These are phyloP conservation scores for Aspergillus aculeatinus DNA, from an alignment of 2,329 filamentous ascomycete genomes.

Conservation along the genomic window DNA sequence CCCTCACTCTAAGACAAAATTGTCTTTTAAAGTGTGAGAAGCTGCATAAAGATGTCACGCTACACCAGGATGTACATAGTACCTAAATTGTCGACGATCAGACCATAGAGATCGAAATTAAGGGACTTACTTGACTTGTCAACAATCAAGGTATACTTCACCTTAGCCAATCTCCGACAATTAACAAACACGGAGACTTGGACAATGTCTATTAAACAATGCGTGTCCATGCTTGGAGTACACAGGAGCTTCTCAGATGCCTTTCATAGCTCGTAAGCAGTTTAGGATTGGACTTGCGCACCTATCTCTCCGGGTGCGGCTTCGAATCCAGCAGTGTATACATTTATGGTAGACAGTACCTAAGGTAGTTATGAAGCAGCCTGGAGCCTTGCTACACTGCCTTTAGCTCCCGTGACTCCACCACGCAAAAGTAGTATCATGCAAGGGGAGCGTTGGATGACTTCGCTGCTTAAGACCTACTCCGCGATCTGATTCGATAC, in stretches of 20 bases:
- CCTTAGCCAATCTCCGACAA: constrained; percentile 1
- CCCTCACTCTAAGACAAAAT: background rate
- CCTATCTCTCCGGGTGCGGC: no score
- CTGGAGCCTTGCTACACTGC: background rate
- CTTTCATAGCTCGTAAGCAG: no score
- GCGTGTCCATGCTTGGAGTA: no score
- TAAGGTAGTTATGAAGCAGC: background rate
- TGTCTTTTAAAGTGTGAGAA: background rate
- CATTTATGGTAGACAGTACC: background rate
- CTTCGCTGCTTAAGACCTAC: background rate
- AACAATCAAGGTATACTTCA: background rate
- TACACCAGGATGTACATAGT: constrained; percentile 1
- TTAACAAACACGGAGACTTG: background rate
- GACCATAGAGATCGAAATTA: constrained; percentile 2
- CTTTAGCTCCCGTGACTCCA: background rate
- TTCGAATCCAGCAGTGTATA: no score
- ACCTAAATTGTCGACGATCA: constrained; percentile 5
- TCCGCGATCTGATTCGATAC: background rate
- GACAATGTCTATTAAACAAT: no score
- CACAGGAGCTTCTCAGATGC: no score
- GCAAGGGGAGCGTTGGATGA: background rate
- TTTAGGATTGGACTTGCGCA: no score
- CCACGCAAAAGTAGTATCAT: background rate
- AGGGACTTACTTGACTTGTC: background rate
- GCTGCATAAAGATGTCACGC: constrained; percentile 6